Evolutionary conservation across 1,139 yeast genomes (phyloP).

Genomic region (Sugiyamaella japonica): DNA sequence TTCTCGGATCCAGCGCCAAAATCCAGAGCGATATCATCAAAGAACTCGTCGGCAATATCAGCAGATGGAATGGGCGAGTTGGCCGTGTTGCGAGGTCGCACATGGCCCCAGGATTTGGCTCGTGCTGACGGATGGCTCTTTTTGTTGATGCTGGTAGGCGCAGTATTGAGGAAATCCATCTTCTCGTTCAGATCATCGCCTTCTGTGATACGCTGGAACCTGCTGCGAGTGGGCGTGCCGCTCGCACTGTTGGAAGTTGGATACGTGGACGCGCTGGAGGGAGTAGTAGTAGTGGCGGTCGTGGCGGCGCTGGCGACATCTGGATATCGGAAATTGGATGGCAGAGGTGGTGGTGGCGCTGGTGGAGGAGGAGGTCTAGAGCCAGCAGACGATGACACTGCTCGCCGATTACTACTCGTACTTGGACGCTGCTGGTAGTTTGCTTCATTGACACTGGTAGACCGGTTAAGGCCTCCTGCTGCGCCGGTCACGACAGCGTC

Average conservation of each 20-base stretch:
- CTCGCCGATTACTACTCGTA: constrained; percentile 13
- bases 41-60: constrained; percentile 56
- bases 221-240: constrained; percentile 16
- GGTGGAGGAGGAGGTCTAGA: constrained; percentile 16
- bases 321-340: constrained; percentile 27
- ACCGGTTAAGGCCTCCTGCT: constrained; percentile 23
- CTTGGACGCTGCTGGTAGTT: constrained; percentile 19
- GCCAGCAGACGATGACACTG: constrained; percentile 19
- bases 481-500: constrained; percentile 3
- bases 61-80: constrained; percentile 37
- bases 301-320: constrained; percentile 12
- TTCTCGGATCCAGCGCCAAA: constrained; percentile 18
- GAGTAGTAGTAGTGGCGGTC: constrained; percentile 2
- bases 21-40: constrained; percentile 65
- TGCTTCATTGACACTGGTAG: constrained; percentile 29
- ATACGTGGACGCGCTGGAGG: background rate
- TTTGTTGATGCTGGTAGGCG: background rate
- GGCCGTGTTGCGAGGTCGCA: constrained; percentile 50
- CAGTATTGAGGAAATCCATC: constrained; percentile 9
- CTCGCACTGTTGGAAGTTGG: constrained; percentile 2
- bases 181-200: constrained; percentile 14
- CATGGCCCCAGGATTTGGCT: constrained; percentile 85
- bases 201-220: constrained; percentile 13
- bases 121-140: constrained; percentile 80
- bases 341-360: constrained; percentile 22